A percentile compares a stretch with the other conserved stretches of the same genome.
Evolutionary conservation across 768 basidiomycete genomes (phyloP).

Genomic region (Leccinum aurantiacum): DNA sequence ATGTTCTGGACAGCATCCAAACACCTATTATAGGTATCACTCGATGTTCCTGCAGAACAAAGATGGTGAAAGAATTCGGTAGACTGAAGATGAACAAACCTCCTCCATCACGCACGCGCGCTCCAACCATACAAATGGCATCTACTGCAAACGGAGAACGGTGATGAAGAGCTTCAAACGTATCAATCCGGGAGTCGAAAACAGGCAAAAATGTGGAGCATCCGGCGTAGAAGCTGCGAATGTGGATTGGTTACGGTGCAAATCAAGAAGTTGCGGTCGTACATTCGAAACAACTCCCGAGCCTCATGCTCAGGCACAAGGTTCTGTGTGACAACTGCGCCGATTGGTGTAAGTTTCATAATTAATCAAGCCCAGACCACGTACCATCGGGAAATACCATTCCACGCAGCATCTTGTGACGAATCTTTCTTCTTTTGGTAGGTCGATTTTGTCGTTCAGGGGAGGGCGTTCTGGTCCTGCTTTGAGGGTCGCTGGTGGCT

Average conservation of each 20-base stretch:
- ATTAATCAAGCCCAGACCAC: neutral
- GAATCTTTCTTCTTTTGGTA: conserved; percentile 68
- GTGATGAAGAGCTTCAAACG: conserved; percentile 80
- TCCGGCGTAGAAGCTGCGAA: conserved; percentile 80
- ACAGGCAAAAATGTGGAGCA: conserved; percentile 90
- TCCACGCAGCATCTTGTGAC: conserved; percentile 56
- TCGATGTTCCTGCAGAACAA: conserved; percentile 56
- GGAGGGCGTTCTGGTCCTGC: conserved; percentile 71
- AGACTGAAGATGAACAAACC: conserved; percentile 43
- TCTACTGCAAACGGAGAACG: conserved; percentile 93
- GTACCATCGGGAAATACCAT: conserved; percentile 79
- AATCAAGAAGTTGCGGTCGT: neutral
- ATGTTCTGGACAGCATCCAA: conserved; percentile 85
- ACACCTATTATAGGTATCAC: conserved; percentile 70
- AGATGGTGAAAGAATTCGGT: conserved; percentile 10
- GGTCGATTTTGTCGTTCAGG: conserved; percentile 70
- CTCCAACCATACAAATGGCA: conserved; percentile 91
- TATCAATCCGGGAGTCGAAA: conserved; percentile 81
- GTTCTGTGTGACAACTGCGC: conserved; percentile 77
- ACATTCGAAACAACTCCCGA: conserved; percentile 85
- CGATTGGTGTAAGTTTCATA: conserved; percentile 3
- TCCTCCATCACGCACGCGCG: conserved; percentile 87
- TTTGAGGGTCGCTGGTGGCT: conserved; percentile 66
- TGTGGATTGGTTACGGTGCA: conserved; percentile 13
- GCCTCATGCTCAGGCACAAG: conserved; percentile 82